Percentiles rank a stretch among this genome's conserved stretches.
Evolutionary conservation across 106 monocot genomes (phyloP).

Genomic region (Chionographis japonica): DNA sequence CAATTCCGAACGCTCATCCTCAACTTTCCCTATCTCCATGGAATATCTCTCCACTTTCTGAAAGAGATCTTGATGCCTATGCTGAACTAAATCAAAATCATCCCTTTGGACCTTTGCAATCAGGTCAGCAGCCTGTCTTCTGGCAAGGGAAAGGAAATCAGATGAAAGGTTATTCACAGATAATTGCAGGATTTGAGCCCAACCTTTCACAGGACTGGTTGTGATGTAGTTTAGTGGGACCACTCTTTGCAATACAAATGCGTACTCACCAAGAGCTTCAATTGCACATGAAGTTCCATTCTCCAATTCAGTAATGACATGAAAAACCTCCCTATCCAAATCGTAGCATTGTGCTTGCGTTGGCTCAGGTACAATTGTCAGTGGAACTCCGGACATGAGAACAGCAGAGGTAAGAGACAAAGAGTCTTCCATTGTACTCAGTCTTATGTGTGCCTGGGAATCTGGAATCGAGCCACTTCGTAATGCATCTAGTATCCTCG

Average conservation of each 20-base stretch:
- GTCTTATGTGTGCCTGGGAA: conserved; percentile 29
- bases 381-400: conserved; percentile 68
- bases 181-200: conserved; percentile 78
- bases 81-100: conserved; percentile 49
- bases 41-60: conserved; percentile 53
- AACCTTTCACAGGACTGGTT: conserved; percentile 71
- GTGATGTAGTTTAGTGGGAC: conserved; percentile 79
- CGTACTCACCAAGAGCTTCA: conserved; percentile 66
- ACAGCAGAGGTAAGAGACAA: conserved; percentile 82
- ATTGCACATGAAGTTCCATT: conserved; percentile 59
- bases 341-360: conserved; percentile 81
- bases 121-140: conserved; percentile 69
- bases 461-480: conserved; percentile 53
- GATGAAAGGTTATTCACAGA: conserved; percentile 67
- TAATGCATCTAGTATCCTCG: conserved; percentile 69
- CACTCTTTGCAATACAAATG: conserved; percentile 69
- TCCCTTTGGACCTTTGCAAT: conserved; percentile 57
- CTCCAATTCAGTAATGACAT: conserved; percentile 59
- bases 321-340: conserved; percentile 78
- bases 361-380: conserved; percentile 95
- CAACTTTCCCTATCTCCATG: conserved; percentile 50
- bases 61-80: conserved; percentile 61
- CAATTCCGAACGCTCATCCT: conserved; percentile 57
- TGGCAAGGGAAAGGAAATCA: conserved; percentile 65
- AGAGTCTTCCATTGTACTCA: conserved; percentile 54